Percentiles rank a stretch among this genome's conserved stretches.
Evolutionary conservation across 1,284 basidiomycete genomes (phyloP).

Genomic region (Waitea zeae): DNA sequence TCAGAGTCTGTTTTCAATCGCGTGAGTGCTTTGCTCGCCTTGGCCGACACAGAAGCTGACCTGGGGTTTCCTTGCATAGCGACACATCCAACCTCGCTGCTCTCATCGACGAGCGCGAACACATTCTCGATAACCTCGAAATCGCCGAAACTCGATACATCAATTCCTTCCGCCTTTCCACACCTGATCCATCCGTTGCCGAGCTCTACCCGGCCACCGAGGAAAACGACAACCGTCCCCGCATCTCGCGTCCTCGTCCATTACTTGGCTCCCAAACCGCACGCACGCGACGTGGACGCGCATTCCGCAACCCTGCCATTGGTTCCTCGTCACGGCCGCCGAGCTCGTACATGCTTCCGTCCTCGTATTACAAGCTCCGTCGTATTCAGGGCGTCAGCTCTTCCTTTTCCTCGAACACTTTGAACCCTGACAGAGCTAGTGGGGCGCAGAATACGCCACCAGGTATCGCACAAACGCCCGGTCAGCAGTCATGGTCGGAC

Average conservation of each 20-base stretch:
- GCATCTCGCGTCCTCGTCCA: constrained; percentile 52
- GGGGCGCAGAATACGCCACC: too few species aligned
- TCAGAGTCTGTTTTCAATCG: constrained; percentile 55
- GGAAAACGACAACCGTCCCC: constrained; percentile 22
- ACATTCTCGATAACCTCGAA: constrained; percentile 60
- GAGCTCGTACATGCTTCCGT: constrained; percentile 62
- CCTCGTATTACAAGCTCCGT: constrained; percentile 56
- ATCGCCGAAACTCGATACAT: constrained; percentile 66
- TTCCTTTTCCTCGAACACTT: constrained; percentile 32
- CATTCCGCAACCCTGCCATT: constrained; percentile 36
- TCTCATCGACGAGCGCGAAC: constrained; percentile 55
- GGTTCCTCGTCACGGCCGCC: constrained; percentile 51
- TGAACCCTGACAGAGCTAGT: too few species aligned
- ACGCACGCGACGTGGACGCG: not conserved
- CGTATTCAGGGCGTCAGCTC: constrained; percentile 40
- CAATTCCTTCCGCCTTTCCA: constrained; percentile 50
- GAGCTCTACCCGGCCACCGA: constrained; percentile 9
- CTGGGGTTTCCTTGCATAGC: too few species aligned
- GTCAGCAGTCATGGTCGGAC: constrained; percentile 31
- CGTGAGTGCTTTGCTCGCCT: constrained; percentile 26
- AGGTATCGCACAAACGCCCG: constrained; percentile 17
- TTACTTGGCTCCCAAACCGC: constrained; percentile 15
- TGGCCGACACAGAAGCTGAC: too few species aligned
- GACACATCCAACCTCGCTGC: constrained; percentile 47
- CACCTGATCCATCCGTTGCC: constrained; percentile 36